These are phyloP conservation scores for Paralagenidium karlingii DNA, from an alignment of 352 stramenopile genomes.

Conservation along the genomic window DNA sequence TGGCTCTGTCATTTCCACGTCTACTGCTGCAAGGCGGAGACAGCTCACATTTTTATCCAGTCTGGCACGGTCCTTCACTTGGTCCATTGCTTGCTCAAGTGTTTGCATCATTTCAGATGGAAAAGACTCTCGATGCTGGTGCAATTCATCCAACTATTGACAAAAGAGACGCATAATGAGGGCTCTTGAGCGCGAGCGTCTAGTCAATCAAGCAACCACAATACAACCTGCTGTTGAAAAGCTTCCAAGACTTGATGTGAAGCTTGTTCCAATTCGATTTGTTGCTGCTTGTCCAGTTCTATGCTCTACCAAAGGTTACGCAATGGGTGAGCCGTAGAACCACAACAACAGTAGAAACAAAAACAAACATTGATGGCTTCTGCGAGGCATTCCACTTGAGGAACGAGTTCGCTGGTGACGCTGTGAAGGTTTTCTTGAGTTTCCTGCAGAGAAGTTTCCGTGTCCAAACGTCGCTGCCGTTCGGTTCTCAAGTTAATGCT, in stretches of 20 bases:
- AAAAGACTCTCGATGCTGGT: slow-evolving; percentile 16
- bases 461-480: slow-evolving; percentile 36
- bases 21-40: background rate
- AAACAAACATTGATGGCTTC: slow-evolving; percentile 28
- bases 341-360: background rate
- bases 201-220: no score
- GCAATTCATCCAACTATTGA: slow-evolving; percentile 25
- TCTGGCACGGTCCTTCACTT: slow-evolving; percentile 15
- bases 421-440: slow-evolving; percentile 18
- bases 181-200: no score
- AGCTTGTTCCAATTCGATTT: slow-evolving; percentile 39
- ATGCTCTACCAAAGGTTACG: slow-evolving; percentile 16
- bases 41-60: background rate
- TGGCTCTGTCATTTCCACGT: background rate
- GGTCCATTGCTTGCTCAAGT: slow-evolving; percentile 14
- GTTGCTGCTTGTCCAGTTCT: slow-evolving; percentile 38
- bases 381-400: slow-evolving; percentile 30
- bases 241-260: slow-evolving; percentile 39
- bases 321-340: background rate
- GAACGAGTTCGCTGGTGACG: slow-evolving; percentile 23
- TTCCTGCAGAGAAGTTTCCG: slow-evolving; percentile 25
- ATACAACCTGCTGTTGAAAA: slow-evolving; percentile 43
- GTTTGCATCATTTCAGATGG: slow-evolving; percentile 12
- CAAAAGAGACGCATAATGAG: no score
- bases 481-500: slow-evolving; percentile 56